Conservation (phyloP, 2,329 filamentous ascomycete genomes). For the Lasiodiplodia hormozganensis region DNA sequence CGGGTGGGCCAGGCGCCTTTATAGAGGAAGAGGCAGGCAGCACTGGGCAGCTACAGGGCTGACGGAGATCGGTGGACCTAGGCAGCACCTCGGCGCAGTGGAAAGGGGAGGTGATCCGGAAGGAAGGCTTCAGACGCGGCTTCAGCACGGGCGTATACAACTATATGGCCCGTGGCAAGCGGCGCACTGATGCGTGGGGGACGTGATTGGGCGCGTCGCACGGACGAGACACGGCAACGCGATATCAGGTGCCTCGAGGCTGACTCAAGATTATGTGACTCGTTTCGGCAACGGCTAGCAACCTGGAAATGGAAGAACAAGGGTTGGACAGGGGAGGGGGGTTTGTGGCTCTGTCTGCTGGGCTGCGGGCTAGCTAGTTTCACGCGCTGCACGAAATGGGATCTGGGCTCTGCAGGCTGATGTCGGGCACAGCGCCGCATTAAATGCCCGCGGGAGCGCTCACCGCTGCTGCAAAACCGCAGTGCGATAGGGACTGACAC, state of each 20-base stretch:
- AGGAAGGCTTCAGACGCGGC: slow-evolving; percentile 15
- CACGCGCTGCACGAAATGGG: slow-evolving; percentile 17
- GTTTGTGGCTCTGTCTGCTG: slow-evolving; percentile 31
- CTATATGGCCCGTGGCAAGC: slow-evolving; percentile 16
- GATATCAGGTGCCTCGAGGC: slow-evolving; percentile 45
- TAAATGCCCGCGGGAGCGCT: slow-evolving; percentile 13
- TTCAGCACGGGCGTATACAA: slow-evolving; percentile 36
- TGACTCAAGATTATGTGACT: slow-evolving; percentile 26
- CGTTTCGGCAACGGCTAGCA: slow-evolving; percentile 36
- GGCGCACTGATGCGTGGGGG: slow-evolving; percentile 29
- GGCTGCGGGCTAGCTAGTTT: slow-evolving; percentile 18
- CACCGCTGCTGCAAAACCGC: slow-evolving; percentile 19
- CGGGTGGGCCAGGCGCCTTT: slow-evolving; percentile 22
- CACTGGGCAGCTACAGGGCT: slow-evolving; percentile 14
- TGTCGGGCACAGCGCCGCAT: slow-evolving; percentile 13
- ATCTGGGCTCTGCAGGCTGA: slow-evolving; percentile 20
- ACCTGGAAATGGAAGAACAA: slow-evolving; percentile 31
- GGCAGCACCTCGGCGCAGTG: slow-evolving; percentile 27
- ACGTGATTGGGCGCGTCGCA: slow-evolving; percentile 31
- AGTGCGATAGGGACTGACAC: slow-evolving; percentile 19
- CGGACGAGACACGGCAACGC: slow-evolving; percentile 39
- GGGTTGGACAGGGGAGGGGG: slow-evolving; percentile 37
- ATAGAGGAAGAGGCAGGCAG: slow-evolving; percentile 18
- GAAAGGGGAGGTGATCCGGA: slow-evolving; percentile 18
- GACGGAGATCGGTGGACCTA: slow-evolving; percentile 25